Evolutionary conservation across 75 land plant species (phyloP), one percentile per base, ranked within the genome.

Genomic region (Gnetum montanum): DNA sequence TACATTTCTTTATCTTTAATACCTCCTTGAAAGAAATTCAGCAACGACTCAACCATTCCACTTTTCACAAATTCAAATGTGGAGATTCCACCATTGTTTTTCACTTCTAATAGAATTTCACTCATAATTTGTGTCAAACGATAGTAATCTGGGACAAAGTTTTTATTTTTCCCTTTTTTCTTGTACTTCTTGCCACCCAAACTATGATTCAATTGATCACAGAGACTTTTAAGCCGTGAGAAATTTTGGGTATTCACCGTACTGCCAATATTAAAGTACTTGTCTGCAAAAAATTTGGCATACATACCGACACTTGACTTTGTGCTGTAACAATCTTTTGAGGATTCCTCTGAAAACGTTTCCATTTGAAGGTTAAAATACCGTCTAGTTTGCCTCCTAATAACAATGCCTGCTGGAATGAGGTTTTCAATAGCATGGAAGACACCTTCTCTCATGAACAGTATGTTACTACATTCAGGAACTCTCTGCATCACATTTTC

Each of bases 1-100:
- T 63, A 49, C 12, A 23, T 20, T 35, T 54, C 68, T 24, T 65
- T 40, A 34, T 35, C 31, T 34, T 50, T 44, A 31, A 26, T 49
- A 0, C 74, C 88, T 60, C 69, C 57, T 0, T 74, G 64, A 12
- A 88, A 65, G 45, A 73, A 88, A 45, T 60, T 40, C 23, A 75
- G 35, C 27, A 88, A 60, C 1, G 88, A 64, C 29, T 54, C 72
- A 10, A 80, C 58, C 31, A 88, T 62, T 43, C 88, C 88, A 72
- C 93, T 80, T 26, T 74, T 82, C 15, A 84, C 68, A 37, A 88
- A 80, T 51, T 88, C 93, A 72, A 88, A 88, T 1, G 82, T 80
- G 8, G 93, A 79, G 16, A 88, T 60, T 1, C 72, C 47, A 23
- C 77, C 84, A 8, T 45, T 61, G n/a, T 64, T 65, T 66, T 35